phyloP scores from a whole-genome alignment of 371 early-diverging fungal genomes.

The Actinomortierella ambigua region DNA sequence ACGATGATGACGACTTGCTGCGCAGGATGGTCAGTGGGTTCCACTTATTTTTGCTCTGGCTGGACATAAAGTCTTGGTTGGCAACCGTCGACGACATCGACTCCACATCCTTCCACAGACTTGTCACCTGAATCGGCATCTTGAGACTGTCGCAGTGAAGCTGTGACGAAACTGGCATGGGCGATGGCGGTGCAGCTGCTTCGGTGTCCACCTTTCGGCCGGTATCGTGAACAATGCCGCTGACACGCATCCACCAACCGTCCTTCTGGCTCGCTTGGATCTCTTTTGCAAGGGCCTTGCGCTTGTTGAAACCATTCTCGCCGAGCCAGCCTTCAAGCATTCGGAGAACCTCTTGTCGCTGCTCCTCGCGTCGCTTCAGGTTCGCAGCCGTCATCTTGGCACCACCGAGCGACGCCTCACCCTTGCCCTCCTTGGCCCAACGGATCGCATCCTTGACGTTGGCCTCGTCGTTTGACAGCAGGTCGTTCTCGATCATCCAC shows the following conservation, averaged over 20 bases:
- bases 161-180: no score
- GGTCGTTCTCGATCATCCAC: slow-evolving; percentile 43
- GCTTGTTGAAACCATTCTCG: slow-evolving; percentile 15
- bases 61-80: slow-evolving; percentile 10
- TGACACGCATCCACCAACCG: slow-evolving; percentile 31
- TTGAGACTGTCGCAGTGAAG: background rate
- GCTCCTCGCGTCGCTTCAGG: slow-evolving; percentile 25
- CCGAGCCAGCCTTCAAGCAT: slow-evolving; percentile 32
- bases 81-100: slow-evolving; percentile 10
- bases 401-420: slow-evolving; percentile 7
- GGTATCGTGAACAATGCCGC: slow-evolving; percentile 27
- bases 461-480: slow-evolving; percentile 34
- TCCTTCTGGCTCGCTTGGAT: slow-evolving; percentile 3
- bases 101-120: slow-evolving; percentile 29
- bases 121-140: slow-evolving; percentile 19
- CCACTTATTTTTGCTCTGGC: slow-evolving; percentile 28
- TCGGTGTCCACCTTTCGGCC: no score
- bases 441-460: slow-evolving; percentile 34
- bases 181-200: no score
- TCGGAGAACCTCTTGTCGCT: slow-evolving; percentile 20
- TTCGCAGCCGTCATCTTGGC: background rate
- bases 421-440: slow-evolving; percentile 26
- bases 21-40: slow-evolving; percentile 33
- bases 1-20: slow-evolving; percentile 8
- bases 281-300: slow-evolving; percentile 26